Conservation (phyloP, 169 alveolate genomes). For the Pseudocohnilembus persalinus region DNA sequence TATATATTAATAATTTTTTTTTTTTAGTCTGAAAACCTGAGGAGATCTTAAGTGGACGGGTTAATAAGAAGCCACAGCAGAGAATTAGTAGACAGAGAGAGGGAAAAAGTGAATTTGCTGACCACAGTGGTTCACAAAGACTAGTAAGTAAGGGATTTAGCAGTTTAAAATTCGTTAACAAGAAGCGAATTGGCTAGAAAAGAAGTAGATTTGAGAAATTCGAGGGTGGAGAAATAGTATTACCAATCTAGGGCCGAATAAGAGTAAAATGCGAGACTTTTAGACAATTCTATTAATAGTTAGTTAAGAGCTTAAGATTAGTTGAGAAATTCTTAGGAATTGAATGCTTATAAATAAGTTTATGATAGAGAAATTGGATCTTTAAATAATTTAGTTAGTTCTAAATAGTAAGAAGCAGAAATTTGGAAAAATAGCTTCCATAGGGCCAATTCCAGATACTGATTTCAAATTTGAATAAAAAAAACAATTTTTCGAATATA, state of each 20-base stretch:
- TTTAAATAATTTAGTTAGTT: too few relatives aligned
- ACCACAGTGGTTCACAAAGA: background rate
- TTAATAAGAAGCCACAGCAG: background rate
- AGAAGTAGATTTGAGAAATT: background rate
- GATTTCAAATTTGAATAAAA: background rate
- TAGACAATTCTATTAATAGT: background rate
- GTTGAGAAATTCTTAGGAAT: background rate
- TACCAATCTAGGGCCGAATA: background rate
- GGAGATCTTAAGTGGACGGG: background rate
- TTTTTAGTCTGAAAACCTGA: background rate
- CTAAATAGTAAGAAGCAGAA: conserved; percentile 10
- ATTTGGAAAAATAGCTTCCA: conserved; percentile 8
- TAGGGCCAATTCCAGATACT: conserved; percentile 7
- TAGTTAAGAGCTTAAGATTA: background rate
- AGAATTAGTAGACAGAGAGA: background rate
- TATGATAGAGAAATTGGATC: background rate
- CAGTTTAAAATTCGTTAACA: background rate
- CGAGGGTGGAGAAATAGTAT: background rate
- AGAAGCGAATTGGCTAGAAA: background rate
- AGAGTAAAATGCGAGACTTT: background rate
- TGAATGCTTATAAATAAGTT: background rate
- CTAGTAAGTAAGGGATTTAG: background rate
- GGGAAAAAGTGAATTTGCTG: background rate
- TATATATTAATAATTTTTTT: too few relatives aligned
- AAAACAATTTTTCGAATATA: background rate